Percentiles rank a stretch among this genome's conserved stretches.
These are phyloP conservation scores for Naegleria fowleri DNA, from an alignment of 208 protist species.

Conservation along the genomic window DNA sequence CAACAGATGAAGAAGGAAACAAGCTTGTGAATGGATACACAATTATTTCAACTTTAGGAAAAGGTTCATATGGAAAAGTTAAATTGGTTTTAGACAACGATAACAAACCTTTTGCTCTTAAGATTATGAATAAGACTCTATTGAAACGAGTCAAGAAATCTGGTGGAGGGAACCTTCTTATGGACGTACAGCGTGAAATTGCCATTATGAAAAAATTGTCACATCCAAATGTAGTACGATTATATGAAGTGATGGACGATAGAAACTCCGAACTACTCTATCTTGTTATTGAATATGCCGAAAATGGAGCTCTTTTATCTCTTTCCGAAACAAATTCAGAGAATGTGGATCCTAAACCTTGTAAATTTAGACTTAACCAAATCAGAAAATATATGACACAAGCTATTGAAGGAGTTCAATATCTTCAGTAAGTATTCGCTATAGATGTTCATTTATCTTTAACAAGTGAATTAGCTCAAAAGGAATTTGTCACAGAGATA, in stretches of 20 bases:
- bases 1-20: constrained; percentile 40
- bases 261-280: constrained; percentile 72
- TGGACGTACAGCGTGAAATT: constrained; percentile 80
- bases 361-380: constrained; percentile 36
- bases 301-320: constrained; percentile 63
- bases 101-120: constrained; percentile 38
- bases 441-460: not conserved
- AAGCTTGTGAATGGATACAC: constrained; percentile 60
- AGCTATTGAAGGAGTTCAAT: constrained; percentile 47
- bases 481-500: constrained; percentile 53
- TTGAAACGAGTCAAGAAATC: constrained; percentile 36
- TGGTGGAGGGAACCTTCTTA: constrained; percentile 38
- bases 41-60: constrained; percentile 41
- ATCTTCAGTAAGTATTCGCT: constrained; percentile 25
- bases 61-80: constrained; percentile 44
- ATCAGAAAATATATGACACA: constrained; percentile 40
- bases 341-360: constrained; percentile 50
- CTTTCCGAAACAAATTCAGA: constrained; percentile 64
- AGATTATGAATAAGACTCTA: constrained; percentile 41
- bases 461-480: constrained; percentile 36
- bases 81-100: constrained; percentile 41
- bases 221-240: constrained; percentile 85
- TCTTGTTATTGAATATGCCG: constrained; percentile 85
- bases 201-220: constrained; percentile 89
- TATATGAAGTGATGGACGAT: constrained; percentile 92